Evolutionary conservation across 108 stramenopile species (phyloP).

Genomic region (Nannochloropsis salina): DNA sequence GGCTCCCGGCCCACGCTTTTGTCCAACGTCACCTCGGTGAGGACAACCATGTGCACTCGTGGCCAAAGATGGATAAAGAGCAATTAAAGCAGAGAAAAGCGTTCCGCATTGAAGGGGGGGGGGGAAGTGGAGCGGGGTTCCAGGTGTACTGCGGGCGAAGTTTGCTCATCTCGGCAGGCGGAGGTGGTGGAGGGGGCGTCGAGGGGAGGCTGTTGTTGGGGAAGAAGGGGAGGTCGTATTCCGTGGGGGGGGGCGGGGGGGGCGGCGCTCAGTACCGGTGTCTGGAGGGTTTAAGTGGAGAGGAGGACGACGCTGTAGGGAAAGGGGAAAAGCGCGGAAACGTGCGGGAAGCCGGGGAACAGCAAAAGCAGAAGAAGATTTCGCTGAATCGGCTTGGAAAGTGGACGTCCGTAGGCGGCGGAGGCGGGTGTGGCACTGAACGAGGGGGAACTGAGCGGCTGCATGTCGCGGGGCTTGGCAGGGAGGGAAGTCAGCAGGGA

Average conservation of each 20-base stretch:
- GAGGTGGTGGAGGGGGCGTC: neutral
- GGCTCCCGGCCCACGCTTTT: neutral
- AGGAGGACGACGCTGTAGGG: neutral
- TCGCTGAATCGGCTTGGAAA: neutral
- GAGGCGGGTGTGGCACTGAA: neutral
- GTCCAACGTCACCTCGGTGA: no score
- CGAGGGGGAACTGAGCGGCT: no score
- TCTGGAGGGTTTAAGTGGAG: neutral
- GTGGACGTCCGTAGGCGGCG: slow-evolving; percentile 9
- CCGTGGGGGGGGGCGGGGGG: neutral
- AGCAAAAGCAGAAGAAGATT: neutral
- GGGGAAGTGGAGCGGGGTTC: neutral
- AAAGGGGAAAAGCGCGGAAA: neutral
- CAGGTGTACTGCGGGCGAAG: neutral
- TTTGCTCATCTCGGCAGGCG: neutral
- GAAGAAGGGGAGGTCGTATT: neutral
- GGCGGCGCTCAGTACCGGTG: neutral
- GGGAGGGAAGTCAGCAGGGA: no score
- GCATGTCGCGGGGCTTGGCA: no score
- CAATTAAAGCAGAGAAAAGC: neutral
- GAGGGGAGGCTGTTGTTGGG: slow-evolving; percentile 9
- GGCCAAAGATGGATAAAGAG: no score
- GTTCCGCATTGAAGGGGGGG: neutral
- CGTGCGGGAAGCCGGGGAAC: no score
- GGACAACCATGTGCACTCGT: no score